phyloP scores from a whole-genome alignment of 495 filamentous ascomycete genomes.

The Hypoxylon cercidicola region DNA sequence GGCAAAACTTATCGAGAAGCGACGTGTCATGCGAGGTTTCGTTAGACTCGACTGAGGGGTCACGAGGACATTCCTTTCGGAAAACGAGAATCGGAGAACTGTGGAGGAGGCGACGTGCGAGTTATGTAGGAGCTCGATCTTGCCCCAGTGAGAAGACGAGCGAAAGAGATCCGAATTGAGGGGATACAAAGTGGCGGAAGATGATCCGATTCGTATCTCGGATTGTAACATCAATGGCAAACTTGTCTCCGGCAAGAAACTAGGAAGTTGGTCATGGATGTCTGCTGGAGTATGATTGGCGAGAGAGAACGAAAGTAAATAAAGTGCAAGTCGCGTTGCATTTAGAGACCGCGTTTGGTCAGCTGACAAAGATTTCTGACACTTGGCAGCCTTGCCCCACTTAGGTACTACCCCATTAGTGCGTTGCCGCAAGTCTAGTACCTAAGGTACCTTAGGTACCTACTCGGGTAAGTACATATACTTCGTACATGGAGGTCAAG shows the following conservation, averaged over 20 bases:
- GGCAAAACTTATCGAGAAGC: conserved; percentile 41
- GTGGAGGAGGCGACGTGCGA: conserved; percentile 73
- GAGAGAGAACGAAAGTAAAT: conserved; percentile 31
- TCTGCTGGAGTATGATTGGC: conserved; percentile 39
- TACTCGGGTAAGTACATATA: too few species aligned
- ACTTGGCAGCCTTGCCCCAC: background rate
- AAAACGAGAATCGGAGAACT: conserved; percentile 74
- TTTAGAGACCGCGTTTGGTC: conserved; percentile 19
- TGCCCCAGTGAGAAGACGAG: conserved; percentile 30
- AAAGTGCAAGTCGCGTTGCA: conserved; percentile 21
- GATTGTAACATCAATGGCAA: conserved; percentile 20
- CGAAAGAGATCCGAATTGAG: conserved; percentile 50
- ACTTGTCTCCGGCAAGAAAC: conserved; percentile 35
- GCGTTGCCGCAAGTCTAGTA: too few species aligned
- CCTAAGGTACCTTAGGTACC: too few species aligned
- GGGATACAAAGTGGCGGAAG: conserved; percentile 14
- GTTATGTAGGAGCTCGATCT: conserved; percentile 42
- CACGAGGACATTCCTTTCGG: conserved; percentile 67
- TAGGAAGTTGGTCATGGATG: conserved; percentile 41
- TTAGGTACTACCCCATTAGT: too few species aligned
- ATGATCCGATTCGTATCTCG: conserved; percentile 41
- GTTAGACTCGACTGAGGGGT: conserved; percentile 48
- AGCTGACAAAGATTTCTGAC: conserved; percentile 16
- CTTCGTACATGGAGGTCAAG: too few species aligned
- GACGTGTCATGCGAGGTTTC: conserved; percentile 43